A percentile compares a stretch with the other conserved stretches of the same genome.
phyloP scores from a whole-genome alignment of 306 rosid species.

The cucumber (Cucumis sativus) region Cucumber_9930_V3 NC_026655.2:29157501-29158000 shows the following conservation, averaged over 20 bases:
- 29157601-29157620: background rate
- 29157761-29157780: slow-evolving; percentile 36
- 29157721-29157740: background rate
- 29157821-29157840: slow-evolving; percentile 24
- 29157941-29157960: background rate
- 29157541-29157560: slow-evolving; percentile 49
- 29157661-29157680: background rate
- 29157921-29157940: background rate
- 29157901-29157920: background rate
- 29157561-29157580: background rate
- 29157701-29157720: background rate
- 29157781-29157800: slow-evolving; percentile 34
- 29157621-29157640: background rate
- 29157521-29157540: slow-evolving; percentile 53
- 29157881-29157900: background rate
- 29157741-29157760: background rate
- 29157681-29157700: background rate
- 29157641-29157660: background rate
- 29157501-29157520: slow-evolving; percentile 48
- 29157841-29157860: slow-evolving; percentile 8
- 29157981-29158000: background rate
- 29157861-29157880: background rate
- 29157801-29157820: slow-evolving; percentile 24
- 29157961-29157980: background rate
- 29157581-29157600: background rate